Conservation (phyloP, 2,329 filamentous ascomycete genomes). For the Podosphaera fusca region DNA sequence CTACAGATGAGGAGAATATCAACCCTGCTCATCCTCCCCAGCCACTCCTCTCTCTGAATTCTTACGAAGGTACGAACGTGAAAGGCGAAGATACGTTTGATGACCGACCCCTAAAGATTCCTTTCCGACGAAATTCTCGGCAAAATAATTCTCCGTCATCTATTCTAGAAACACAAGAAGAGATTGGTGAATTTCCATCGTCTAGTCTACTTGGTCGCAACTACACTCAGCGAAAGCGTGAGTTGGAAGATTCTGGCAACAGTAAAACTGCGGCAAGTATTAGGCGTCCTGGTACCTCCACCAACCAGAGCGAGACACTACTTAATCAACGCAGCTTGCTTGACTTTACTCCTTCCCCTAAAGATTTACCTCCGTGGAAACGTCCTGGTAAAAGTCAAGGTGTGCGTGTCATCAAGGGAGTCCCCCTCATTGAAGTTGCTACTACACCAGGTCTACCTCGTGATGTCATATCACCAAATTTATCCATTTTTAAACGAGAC, state of each 20-base stretch:
- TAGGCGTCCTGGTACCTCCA: slow-evolving; percentile 9
- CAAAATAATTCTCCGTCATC: slow-evolving; percentile 10
- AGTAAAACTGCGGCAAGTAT: background rate
- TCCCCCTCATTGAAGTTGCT: slow-evolving; percentile 25
- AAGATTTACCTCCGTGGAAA: slow-evolving; percentile 36
- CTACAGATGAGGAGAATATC: background rate
- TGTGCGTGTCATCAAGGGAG: slow-evolving; percentile 20
- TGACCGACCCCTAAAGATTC: slow-evolving; percentile 11
- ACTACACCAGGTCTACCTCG: slow-evolving; percentile 7
- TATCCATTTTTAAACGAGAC: background rate
- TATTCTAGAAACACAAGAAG: slow-evolving; percentile 8
- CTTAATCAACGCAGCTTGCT: slow-evolving; percentile 32
- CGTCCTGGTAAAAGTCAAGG: slow-evolving; percentile 28
- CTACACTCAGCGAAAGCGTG: slow-evolving; percentile 24
- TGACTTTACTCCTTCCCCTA: slow-evolving; percentile 41
- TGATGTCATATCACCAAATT: background rate
- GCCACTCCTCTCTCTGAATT: slow-evolving; percentile 39
- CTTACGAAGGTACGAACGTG: slow-evolving; percentile 21
- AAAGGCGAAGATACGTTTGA: slow-evolving; percentile 9
- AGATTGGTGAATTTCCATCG: slow-evolving; percentile 20
- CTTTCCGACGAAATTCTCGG: slow-evolving; percentile 13
- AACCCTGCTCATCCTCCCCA: slow-evolving; percentile 13
- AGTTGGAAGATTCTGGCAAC: slow-evolving; percentile 4
- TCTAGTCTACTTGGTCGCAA: slow-evolving; percentile 24
- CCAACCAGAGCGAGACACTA: background rate